Base-by-base conservation (phyloP, 2,329 filamentous ascomycete species). In the Albifimbria verrucaria region DNA sequence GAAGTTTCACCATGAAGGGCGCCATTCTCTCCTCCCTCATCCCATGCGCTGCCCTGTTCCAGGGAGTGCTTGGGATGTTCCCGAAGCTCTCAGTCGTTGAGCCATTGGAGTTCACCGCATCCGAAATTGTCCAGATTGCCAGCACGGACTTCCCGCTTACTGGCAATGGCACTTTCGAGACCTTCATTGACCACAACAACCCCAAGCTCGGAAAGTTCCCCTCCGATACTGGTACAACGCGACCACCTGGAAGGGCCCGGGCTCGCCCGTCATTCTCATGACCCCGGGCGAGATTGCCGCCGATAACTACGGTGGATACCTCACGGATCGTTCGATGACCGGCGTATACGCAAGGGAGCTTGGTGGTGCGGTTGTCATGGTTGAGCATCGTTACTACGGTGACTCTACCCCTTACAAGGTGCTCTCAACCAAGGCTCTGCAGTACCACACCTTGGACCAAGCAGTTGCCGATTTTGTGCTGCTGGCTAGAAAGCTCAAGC, bases 311-410 rank as follows among this genome's bases (percentile, higher is more conserved):
- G 71, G 91, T 18, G 77, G 79, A 0, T 90, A 80, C 63, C 68
- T 92, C 20, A 84, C 89, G 61, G 90, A 91, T 65, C 86, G 87
- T 25, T 84, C 92, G 46, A 75, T 90, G 1, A 77, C 83, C 44
- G 80, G 80, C 32, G 77, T 88, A 57, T 77, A 93, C 18, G 81
- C 85, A 2, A 73, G 86, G 59, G 85, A 84, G 1, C 87, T 86
- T 0, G 74, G 84, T 55, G 90, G 89, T 2, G 73, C 93, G 20
- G 88, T 84, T 9, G 85, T 95, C 9, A 80, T 93, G 48, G 77
- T 94, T 2, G 90, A 94, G 72, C 90, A 94, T 65, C 83, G 90
- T 48, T 95, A 92, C 75, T 95, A 92, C 65, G 90, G 90, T 52
- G 77, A 77, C 15, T 90, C 87, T 63, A 85, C 86, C 50, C 89